Evolutionary conservation across 1,139 yeast species (phyloP), one percentile per base, ranked within the genome.

Genomic region (Yamadazyma mexicana): DNA sequence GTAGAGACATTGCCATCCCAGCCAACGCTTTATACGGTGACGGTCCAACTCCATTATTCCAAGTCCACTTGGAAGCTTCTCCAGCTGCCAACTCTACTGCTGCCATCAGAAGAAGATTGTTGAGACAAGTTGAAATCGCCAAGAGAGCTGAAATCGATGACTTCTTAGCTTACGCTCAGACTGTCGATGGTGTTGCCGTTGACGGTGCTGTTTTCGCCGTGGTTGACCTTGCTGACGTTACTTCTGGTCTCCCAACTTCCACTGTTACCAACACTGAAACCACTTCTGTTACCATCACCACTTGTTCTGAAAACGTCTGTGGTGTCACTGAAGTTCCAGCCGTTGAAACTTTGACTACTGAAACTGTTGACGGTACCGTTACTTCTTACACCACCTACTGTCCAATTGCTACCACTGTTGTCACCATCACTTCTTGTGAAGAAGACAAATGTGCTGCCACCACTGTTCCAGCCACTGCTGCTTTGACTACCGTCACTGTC

Each of bases 401-500:
- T 44, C 71, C 69, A 47, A 26, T 56, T 30, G 45, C 34, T 33
- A 41, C 44, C 33, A 42, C 50, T 27, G 61, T 68, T 46, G 64
- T 69, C 45, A 75, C 82, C 55, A 61, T 75, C 61, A 75, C 80
- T 44, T 66, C 75, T 28, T 75, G 82, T 64, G 46, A 54, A 23
- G 58, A 62, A 50, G 38, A 61, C 56, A 54, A 42, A 27, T 55
- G 54, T 37, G 34, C 45, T 20, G 39, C 34, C 17, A 62, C 72
- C 37, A 64, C 72, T 25, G 71, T 70, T 44, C 51, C 67, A 38
- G 61, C 69, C 39, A 54, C 62, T 34, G 58, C 62, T 42, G 61
- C 69, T 38, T 52, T 56, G 37, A 47, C 48, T 22, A 42, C 51
- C 14, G 50, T 17, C 11, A 42, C 43, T 25, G 37, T 40, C 20